Evolutionary conservation across 345 rosid genomes (phyloP).

Genomic region (Arabidopsis suecica): DNA sequence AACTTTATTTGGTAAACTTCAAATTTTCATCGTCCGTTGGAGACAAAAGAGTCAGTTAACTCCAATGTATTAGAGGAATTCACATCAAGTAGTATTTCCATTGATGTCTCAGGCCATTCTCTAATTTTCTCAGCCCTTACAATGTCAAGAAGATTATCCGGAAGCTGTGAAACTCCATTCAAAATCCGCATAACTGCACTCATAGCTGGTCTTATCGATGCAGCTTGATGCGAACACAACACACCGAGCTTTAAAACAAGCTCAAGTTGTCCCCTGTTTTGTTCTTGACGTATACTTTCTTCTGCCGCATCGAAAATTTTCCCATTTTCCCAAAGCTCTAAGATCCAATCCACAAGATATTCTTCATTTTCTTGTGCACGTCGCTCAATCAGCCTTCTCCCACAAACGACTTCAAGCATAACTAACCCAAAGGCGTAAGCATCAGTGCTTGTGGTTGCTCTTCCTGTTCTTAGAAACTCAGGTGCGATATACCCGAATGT

Average conservation of each 20-base stretch:
- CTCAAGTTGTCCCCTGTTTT: slow-evolving; percentile 30
- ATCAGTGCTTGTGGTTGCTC: slow-evolving; percentile 51
- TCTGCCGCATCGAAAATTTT: slow-evolving; percentile 44
- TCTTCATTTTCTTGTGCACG: slow-evolving; percentile 11
- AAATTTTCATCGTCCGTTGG: slow-evolving; percentile 18
- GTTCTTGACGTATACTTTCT: slow-evolving; percentile 26
- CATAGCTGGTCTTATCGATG: slow-evolving; percentile 45
- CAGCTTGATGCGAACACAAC: slow-evolving; percentile 43
- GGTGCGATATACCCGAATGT: slow-evolving; percentile 56
- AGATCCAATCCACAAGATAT: slow-evolving; percentile 48
- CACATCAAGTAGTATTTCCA: slow-evolving; percentile 16
- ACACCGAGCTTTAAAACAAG: slow-evolving; percentile 49
- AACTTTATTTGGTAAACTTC: background rate
- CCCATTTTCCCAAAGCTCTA: slow-evolving; percentile 48
- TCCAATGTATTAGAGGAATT: background rate
- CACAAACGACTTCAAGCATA: slow-evolving; percentile 54
- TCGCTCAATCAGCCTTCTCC: slow-evolving; percentile 49
- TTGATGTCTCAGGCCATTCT: slow-evolving; percentile 17
- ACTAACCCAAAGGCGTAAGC: slow-evolving; percentile 53
- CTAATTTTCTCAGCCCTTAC: slow-evolving; percentile 24
- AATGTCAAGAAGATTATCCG: slow-evolving; percentile 26
- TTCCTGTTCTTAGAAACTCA: slow-evolving; percentile 47
- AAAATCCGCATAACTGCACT: slow-evolving; percentile 33
- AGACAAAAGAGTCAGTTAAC: background rate
- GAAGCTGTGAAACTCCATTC: slow-evolving; percentile 31